Conservation (phyloP, 2,329 filamentous ascomycete species). For the Pseudogymnoascus sp. region DNA sequence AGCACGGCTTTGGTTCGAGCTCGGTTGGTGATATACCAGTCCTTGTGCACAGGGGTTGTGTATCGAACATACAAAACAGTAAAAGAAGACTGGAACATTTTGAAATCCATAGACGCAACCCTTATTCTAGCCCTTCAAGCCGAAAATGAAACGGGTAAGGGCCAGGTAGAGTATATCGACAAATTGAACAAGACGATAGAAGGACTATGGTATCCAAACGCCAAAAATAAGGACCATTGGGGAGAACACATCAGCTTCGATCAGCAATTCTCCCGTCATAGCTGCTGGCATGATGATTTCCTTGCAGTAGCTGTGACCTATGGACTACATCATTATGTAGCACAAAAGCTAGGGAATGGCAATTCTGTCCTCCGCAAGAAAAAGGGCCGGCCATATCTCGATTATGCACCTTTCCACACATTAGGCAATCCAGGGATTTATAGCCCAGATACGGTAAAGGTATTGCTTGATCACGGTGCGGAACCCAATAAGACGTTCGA, state of each 20-base stretch:
- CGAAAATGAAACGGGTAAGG: background rate
- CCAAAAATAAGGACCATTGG: background rate
- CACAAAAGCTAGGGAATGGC: background rate
- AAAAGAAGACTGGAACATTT: background rate
- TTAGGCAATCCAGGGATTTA: background rate
- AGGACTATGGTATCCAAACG: background rate
- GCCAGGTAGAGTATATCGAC: background rate
- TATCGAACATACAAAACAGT: too few species aligned
- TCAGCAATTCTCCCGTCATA: background rate
- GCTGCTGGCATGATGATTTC: background rate
- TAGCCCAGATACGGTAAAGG: background rate
- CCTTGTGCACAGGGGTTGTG: background rate
- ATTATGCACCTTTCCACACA: background rate
- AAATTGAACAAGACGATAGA: background rate
- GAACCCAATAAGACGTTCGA: background rate
- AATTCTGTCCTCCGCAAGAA: background rate
- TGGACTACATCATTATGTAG: background rate
- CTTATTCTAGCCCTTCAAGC: background rate
- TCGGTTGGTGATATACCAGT: background rate
- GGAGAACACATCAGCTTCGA: background rate
- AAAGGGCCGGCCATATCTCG: background rate
- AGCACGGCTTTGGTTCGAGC: background rate
- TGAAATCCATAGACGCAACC: background rate
- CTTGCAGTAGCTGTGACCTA: background rate
- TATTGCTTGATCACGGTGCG: background rate